Percentiles rank a stretch among this genome's conserved stretches.
Conservation (phyloP, 1,139 yeast genomes). For the Diutina ranongensis region DNA sequence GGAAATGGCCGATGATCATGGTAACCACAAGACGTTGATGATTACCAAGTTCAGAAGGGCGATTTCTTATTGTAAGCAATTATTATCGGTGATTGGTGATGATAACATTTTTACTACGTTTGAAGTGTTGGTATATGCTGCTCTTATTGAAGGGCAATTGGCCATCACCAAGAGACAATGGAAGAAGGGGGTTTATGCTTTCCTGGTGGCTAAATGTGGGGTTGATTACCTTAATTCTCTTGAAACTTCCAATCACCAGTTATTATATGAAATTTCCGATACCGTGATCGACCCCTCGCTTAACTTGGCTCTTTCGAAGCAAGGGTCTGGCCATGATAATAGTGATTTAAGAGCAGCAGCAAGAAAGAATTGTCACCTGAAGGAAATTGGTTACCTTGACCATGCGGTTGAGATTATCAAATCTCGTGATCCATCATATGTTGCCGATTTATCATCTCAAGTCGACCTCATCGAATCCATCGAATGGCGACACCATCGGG, state of each 20-base stretch:
- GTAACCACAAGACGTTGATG: conserved; percentile 41
- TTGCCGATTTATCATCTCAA: conserved; percentile 19
- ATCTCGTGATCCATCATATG: conserved; percentile 28
- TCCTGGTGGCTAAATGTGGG: conserved; percentile 51
- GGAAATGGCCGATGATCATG: conserved; percentile 36
- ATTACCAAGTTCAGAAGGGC: conserved; percentile 63
- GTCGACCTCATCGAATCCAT: conserved; percentile 26
- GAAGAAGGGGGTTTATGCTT: conserved; percentile 38
- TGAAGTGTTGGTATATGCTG: conserved; percentile 39
- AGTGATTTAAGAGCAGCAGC: conserved; percentile 37
- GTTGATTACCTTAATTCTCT: conserved; percentile 31
- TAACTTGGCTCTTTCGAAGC: conserved; percentile 43
- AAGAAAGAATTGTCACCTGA: conserved; percentile 29
- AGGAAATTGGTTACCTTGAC: conserved; percentile 22
- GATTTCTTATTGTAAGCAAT: conserved; percentile 27
- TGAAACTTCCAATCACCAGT: conserved; percentile 15
- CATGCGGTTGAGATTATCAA: conserved; percentile 28
- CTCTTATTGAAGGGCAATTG: conserved; percentile 49
- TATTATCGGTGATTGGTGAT: conserved; percentile 16
- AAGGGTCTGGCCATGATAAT: conserved; percentile 11
- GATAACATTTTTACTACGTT: neutral
- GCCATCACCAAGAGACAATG: conserved; percentile 51
- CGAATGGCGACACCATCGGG: conserved; percentile 68
- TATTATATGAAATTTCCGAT: conserved; percentile 46
- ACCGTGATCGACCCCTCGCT: conserved; percentile 61